Evolutionary conservation across 768 basidiomycete species (phyloP).

Genomic region (Lentinula lateritia): DNA sequence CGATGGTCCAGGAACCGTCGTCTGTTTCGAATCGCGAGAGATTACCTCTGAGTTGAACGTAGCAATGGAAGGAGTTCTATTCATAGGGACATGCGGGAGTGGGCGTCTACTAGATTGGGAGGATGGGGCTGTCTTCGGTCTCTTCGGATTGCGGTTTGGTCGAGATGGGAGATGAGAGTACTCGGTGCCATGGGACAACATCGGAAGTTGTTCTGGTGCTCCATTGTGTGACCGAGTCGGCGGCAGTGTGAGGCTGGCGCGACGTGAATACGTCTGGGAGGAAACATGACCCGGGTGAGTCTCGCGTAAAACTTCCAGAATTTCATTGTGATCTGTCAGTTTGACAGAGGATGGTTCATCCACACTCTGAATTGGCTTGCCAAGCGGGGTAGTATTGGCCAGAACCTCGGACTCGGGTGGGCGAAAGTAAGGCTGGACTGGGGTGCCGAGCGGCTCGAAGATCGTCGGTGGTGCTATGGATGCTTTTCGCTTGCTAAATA

Average conservation of each 20-base stretch:
- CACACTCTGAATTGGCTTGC: neutral
- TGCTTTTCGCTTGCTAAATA: neutral
- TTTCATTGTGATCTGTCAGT: neutral
- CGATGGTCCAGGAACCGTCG: neutral
- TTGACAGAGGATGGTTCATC: too few species aligned
- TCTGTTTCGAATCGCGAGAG: too few species aligned
- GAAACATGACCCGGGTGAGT: neutral
- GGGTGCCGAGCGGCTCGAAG: neutral
- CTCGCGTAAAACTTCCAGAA: slow-evolving; percentile 3
- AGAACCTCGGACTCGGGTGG: neutral
- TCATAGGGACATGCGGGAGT: neutral
- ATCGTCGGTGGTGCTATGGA: neutral
- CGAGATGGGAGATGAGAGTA: neutral
- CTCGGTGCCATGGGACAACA: neutral
- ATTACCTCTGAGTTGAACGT: neutral
- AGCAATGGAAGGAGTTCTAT: neutral
- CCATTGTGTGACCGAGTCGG: neutral
- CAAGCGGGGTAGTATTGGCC: neutral
- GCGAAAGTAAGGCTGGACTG: neutral
- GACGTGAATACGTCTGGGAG: neutral
- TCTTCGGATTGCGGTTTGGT: neutral
- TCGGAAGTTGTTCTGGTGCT: neutral
- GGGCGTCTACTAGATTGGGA: neutral
- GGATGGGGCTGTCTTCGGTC: slow-evolving; percentile 6
- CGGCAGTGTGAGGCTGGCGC: neutral